Conservation (phyloP, 192 early-diverging fungal species). For the Rhizophagus prolifer region DNA sequence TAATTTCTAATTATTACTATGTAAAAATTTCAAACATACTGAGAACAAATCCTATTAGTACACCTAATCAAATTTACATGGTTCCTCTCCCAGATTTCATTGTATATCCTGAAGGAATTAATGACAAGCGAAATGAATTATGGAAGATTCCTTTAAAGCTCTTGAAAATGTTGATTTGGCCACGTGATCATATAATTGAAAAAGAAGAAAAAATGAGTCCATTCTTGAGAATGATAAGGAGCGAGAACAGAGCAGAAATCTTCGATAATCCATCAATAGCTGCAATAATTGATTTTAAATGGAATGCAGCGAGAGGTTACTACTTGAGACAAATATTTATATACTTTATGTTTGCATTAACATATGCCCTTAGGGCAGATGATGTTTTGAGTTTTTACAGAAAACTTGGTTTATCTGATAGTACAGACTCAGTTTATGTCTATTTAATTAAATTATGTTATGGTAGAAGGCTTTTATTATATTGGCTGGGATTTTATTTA, state of each 20-base stretch:
- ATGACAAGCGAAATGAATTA: not conserved
- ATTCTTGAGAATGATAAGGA: not conserved
- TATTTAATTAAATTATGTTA: no score
- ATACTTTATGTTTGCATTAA: not conserved
- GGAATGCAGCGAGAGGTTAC: not conserved
- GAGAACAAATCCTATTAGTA: no score
- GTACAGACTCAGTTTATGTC: no score
- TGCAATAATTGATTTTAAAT: slow-evolving; percentile 15
- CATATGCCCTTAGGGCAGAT: not conserved
- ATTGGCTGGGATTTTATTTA: slow-evolving; percentile 3
- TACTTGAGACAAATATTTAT: not conserved
- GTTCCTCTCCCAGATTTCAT: slow-evolving; percentile 14
- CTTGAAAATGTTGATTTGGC: not conserved
- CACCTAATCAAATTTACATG: not conserved
- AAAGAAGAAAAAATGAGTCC: not conserved
- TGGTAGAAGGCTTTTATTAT: no score
- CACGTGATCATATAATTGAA: not conserved
- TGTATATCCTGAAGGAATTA: not conserved
- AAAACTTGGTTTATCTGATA: no score
- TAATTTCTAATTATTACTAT: no score
- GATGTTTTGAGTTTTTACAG: no score
- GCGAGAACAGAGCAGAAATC: not conserved
- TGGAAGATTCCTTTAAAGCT: not conserved
- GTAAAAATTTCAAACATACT: no score
- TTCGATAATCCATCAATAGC: slow-evolving; percentile 10